Percentiles rank a stretch among this genome's conserved stretches.
Conservation (phyloP, 176 grass and related monocot species). For the Zoysia japonica region DNA sequence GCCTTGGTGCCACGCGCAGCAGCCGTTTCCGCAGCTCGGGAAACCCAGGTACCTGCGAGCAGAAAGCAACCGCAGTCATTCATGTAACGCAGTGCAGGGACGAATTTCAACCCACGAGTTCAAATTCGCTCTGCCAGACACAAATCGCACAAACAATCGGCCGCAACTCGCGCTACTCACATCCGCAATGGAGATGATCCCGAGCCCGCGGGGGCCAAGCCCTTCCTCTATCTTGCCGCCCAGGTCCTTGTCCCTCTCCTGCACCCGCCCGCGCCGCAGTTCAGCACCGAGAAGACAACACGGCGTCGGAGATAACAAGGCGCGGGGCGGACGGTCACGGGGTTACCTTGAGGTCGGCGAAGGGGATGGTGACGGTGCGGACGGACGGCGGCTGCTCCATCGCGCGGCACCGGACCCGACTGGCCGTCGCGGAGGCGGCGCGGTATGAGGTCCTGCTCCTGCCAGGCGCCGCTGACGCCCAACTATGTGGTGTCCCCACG, state of each 20-base stretch:
- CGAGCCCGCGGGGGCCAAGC: conserved; percentile 71
- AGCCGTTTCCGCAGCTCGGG: conserved; percentile 65
- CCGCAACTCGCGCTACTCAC: conserved; percentile 39
- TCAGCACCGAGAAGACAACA: background rate
- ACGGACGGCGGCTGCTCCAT: conserved; percentile 38
- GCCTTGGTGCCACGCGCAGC: conserved; percentile 69
- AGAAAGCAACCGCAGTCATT: background rate
- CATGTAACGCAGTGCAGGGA: conserved; percentile 10
- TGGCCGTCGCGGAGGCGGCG: background rate
- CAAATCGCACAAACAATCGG: background rate
- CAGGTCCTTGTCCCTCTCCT: conserved; percentile 78
- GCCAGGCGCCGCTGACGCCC: background rate
- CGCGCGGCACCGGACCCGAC: conserved; percentile 43
- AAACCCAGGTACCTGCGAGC: conserved; percentile 65
- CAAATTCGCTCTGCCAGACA: background rate
- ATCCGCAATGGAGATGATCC: conserved; percentile 84
- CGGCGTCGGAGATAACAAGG: background rate
- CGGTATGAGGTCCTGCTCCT: background rate
- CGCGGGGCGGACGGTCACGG: background rate
- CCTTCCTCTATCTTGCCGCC: conserved; percentile 81
- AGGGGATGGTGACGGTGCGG: conserved; percentile 25
- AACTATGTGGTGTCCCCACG: conserved; percentile 20
- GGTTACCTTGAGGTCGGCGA: conserved; percentile 57
- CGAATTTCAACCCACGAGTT: background rate
- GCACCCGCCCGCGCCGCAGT: conserved; percentile 20